Evolutionary conservation across 2,329 filamentous ascomycete genomes (phyloP), one percentile per base, ranked within the genome.

Genomic region (Berkeleyomyces basicola): DNA sequence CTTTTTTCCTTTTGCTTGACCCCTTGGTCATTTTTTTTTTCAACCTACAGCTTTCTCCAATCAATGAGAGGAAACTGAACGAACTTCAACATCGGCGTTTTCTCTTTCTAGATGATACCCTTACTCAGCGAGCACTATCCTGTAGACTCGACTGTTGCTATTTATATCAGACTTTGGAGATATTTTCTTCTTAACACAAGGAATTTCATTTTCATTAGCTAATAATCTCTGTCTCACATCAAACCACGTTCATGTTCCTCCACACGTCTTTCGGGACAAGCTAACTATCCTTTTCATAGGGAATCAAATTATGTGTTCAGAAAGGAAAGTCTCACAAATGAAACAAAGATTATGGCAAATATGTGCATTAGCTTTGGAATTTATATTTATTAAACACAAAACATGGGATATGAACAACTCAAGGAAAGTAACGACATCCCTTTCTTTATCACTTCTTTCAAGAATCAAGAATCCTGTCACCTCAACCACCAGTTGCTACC

Each of bases 61-160:
- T 61, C 10, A 16, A 53, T 11, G 62, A 71, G 71, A 71, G 72
- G 73, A 71, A 74, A 74, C 72, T 69, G 72, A 74, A 76, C 75
- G 74, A 74, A 75, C 66, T 76, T 76, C 74, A 76, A 76, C 74
- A 75, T 76, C 73, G 58, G 58, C 58, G 58, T 76, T 76, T 75
- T 71, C 68, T 71, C 73, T 74, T 71, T 73, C 72, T 72, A 72
- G 73, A 73, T 71, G 69, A 74, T 59, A 55, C 51, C 51, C 51
- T 55, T 55, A 55, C 51, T 37, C 51, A 9, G 51, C 51, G 51
- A 55, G 51, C 16, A 37, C 33, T 55, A 55, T 36, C n/a, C 36
- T 6, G 36, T 55, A 55, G 51, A 55, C 51, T 55, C 51, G 51
- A 55, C 51, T 55, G 51, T 55, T 55, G 51, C 51, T 55, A 55